Conservation (phyloP, 306 rosid species). For the Alnus rubra region DNA sequence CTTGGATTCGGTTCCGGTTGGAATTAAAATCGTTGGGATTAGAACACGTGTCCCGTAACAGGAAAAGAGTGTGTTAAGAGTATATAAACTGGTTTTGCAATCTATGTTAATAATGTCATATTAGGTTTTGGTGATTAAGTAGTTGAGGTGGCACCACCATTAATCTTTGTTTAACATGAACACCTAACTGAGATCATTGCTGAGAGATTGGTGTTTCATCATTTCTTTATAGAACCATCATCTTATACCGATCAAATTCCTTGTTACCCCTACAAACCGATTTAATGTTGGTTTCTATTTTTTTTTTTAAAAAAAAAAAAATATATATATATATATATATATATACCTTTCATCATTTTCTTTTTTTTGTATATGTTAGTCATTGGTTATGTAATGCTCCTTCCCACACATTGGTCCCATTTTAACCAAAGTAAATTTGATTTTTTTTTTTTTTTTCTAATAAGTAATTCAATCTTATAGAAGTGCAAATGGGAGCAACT, state of each 20-base stretch:
- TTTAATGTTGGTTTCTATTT: background rate
- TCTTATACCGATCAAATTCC: background rate
- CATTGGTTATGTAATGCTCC: background rate
- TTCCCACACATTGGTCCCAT: background rate
- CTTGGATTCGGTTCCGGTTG: too few relatives aligned
- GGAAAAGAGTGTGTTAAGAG: too few relatives aligned
- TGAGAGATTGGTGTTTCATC: background rate
- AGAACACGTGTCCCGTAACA: too few relatives aligned
- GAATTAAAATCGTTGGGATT: too few relatives aligned
- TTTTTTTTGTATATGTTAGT: background rate
- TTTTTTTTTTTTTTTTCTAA: too few relatives aligned
- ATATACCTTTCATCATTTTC: background rate
- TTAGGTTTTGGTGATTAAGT: too few relatives aligned
- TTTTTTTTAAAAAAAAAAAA: too few relatives aligned
- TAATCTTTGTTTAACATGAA: background rate
- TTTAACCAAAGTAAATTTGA: too few relatives aligned
- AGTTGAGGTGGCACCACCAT: background rate
- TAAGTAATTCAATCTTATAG: too few relatives aligned
- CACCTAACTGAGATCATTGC: slow-evolving; percentile 5
- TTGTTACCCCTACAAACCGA: background rate
- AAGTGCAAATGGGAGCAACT: too few relatives aligned
- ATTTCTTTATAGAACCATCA: background rate
- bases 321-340: too few relatives aligned
- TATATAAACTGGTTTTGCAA: background rate
- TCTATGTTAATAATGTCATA: too few relatives aligned